These are phyloP conservation scores for Anthracocystis walkeri DNA, from an alignment of 1,284 basidiomycete species.

Conservation along the genomic window DNA sequence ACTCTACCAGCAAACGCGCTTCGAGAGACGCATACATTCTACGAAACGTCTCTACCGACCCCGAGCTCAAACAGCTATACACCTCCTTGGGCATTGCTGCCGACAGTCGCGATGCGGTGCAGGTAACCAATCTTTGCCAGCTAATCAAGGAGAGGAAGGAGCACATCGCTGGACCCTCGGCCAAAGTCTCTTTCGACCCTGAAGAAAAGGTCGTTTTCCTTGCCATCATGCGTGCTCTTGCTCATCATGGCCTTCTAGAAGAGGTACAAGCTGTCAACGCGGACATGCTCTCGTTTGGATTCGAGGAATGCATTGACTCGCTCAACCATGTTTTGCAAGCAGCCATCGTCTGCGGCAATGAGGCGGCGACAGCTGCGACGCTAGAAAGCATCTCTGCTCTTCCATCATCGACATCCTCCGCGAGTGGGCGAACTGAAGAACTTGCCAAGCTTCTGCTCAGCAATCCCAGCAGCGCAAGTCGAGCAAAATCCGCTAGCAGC, in stretches of 20 bases:
- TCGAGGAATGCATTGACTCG: conserved; percentile 33
- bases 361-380: conserved; percentile 18
- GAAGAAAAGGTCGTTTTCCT: conserved; percentile 40
- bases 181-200: conserved; percentile 17
- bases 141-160: conserved; percentile 39
- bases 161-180: conserved; percentile 1
- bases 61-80: conserved; percentile 43
- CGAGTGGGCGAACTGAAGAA: conserved; percentile 6
- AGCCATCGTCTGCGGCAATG: conserved; percentile 34
- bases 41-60: conserved; percentile 36
- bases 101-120: conserved; percentile 27
- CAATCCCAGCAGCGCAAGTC: background rate
- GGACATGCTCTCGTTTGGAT: conserved; percentile 48
- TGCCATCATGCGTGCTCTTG: conserved; percentile 38
- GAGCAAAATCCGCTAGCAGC: background rate
- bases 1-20: background rate
- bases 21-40: conserved; percentile 30
- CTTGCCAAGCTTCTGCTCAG: conserved; percentile 19
- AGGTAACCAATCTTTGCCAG: conserved; percentile 23
- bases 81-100: conserved; percentile 25
- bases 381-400: conserved; percentile 34
- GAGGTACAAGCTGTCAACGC: conserved; percentile 38
- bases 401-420: conserved; percentile 3
- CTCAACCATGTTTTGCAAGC: conserved; percentile 52
- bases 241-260: conserved; percentile 32